Base-by-base conservation (phyloP, 2,329 filamentous ascomycete genomes). In the Colletotrichum sp. region DNA sequence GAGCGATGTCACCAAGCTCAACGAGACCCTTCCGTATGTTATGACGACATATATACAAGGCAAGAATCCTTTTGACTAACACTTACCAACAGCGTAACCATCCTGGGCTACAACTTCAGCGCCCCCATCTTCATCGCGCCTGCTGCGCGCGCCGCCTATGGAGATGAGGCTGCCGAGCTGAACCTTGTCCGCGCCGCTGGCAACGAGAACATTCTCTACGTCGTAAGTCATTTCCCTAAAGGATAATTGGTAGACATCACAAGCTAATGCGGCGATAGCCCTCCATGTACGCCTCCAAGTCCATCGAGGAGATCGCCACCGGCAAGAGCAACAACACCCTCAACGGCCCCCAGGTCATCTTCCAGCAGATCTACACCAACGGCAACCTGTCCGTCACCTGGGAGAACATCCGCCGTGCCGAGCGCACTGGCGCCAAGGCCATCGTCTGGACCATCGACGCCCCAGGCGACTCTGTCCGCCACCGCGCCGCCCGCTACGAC, bases 111-210 rank as follows among this genome's bases (percentile, higher is more conserved):
- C 79, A 88, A 88, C 78, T 87, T 88, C 73, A 85, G 84, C 13
- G 85, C 86, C 9, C 88, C 88, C 2, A 85, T 90, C 80, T 89
- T 89, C 80, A 89, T 90, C 78, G 84, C 85, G 3, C 88, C 88
- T 1, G 87, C 86, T 34, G 85, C 87, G 13, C 83, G 85, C 24
- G 88, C 84, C 39, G 86, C 83, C 26, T 87, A 87, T 59, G 86
- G 84, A 2, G 82, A 89, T 76, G 80, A 83, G 1, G 85, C 85
- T 2, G 88, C 82, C 18, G 88, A 90, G 80, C 77, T 86, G n/a
- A 89, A 88, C 77, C 83, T 90, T 70, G 84, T 87, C 39, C 83
- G 87, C 78, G 87, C 85, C 26, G 85, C 88, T 10, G 87, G 83
- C 6, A 82, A 83, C 8, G 87, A 85, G 39, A 82, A 87, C 60